phyloP scores from a whole-genome alignment of 768 basidiomycete species.

The Suillus bovinus region DNA sequence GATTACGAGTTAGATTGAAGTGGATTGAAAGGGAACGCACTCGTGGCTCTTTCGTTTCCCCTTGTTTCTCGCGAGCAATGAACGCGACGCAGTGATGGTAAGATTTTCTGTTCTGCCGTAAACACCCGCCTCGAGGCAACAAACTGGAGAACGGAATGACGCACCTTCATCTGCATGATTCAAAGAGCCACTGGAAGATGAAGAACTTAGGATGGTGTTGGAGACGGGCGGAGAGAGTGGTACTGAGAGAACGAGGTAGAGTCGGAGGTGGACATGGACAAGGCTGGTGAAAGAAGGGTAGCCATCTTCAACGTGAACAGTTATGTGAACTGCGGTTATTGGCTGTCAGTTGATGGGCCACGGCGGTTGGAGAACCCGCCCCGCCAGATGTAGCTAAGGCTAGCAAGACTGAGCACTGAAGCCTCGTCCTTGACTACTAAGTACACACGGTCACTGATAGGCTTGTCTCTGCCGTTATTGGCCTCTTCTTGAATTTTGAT shows the following conservation, averaged over 20 bases:
- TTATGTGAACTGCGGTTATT: not conserved
- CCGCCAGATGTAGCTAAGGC: not conserved
- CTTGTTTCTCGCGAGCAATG: constrained; percentile 41
- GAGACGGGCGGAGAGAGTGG: constrained; percentile 34
- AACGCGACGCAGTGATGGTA: constrained; percentile 62
- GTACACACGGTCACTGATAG: not conserved
- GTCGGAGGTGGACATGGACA: constrained; percentile 18
- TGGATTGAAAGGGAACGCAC: constrained; percentile 45
- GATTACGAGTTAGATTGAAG: constrained; percentile 20
- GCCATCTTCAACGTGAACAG: not conserved
- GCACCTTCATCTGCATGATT: constrained; percentile 66
- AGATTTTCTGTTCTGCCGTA: constrained; percentile 59
- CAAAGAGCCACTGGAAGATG: constrained; percentile 58
- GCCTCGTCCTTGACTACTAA: not conserved
- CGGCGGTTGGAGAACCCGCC: not conserved
- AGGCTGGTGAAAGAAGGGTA: constrained; percentile 1
- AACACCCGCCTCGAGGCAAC: constrained; percentile 24
- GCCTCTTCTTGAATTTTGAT: not conserved
- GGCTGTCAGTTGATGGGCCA: not conserved
- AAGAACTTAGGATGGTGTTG: constrained; percentile 30
- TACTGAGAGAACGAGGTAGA: constrained; percentile 35
- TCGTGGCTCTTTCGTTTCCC: constrained; percentile 65
- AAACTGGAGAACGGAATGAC: constrained; percentile 17
- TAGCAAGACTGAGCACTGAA: too few species aligned
- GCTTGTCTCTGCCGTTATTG: not conserved